A percentile compares a stretch with the other conserved stretches of the same genome.
These are phyloP conservation scores for Hymenoscyphus occultus DNA, from an alignment of 2,329 filamentous ascomycete genomes.

Conservation along the genomic window DNA sequence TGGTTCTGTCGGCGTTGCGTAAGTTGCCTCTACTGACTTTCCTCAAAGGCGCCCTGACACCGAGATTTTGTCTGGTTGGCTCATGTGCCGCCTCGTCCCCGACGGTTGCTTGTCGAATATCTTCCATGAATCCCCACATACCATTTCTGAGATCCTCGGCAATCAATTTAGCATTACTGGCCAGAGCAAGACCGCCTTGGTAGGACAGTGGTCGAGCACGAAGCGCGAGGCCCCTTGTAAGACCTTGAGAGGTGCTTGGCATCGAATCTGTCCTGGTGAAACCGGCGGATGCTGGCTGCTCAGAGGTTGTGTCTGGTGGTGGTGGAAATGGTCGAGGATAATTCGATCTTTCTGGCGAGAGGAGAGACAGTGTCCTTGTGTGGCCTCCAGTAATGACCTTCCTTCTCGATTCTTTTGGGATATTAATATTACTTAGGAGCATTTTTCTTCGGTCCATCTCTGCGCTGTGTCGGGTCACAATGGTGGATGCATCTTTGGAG, in stretches of 20 bases:
- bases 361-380: conserved; percentile 68
- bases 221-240: conserved; percentile 28
- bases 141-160: conserved; percentile 81
- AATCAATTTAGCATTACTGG: conserved; percentile 35
- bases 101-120: conserved; percentile 91
- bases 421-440: conserved; percentile 51
- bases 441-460: conserved; percentile 75
- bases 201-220: conserved; percentile 34
- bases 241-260: conserved; percentile 32
- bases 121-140: conserved; percentile 91
- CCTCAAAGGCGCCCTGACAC: conserved; percentile 26
- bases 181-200: conserved; percentile 34
- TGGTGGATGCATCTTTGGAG: conserved; percentile 24
- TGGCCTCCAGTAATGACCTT: conserved; percentile 68
- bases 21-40: conserved; percentile 40
- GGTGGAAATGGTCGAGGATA: conserved; percentile 27
- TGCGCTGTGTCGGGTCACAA: conserved; percentile 37
- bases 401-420: conserved; percentile 47
- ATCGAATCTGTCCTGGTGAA: conserved; percentile 31
- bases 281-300: conserved; percentile 15
- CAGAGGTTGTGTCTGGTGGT: conserved; percentile 39
- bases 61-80: conserved; percentile 31
- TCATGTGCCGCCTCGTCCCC: conserved; percentile 82
- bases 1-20: conserved; percentile 20
- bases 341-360: conserved; percentile 56